These are phyloP conservation scores for Neonectria coccinea DNA, from an alignment of 2,329 filamentous ascomycete genomes.

Conservation along the genomic window DNA sequence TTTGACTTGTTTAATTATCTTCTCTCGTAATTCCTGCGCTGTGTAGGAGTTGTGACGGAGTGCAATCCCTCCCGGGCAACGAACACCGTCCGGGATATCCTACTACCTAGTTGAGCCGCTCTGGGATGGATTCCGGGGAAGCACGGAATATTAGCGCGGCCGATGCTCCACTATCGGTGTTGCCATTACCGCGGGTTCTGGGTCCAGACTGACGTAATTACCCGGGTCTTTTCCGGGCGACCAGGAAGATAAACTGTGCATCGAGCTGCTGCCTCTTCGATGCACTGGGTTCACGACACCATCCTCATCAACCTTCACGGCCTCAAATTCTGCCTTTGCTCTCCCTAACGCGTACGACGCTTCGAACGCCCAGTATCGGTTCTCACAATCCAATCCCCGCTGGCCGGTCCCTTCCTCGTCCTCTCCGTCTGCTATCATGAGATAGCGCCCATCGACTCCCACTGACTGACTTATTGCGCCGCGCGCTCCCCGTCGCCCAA, in stretches of 20 bases:
- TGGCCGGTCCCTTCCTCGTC: constrained; percentile 10
- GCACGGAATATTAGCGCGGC: constrained; percentile 25
- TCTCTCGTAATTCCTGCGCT: not conserved
- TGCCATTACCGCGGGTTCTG: constrained; percentile 9
- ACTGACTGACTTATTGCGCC: constrained; percentile 44
- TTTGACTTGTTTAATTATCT: not conserved
- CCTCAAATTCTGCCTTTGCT: not conserved
- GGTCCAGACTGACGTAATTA: constrained; percentile 32
- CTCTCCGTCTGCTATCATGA: constrained; percentile 37
- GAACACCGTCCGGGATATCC: not conserved
- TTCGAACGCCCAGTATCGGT: not conserved
- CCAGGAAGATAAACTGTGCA: constrained; percentile 4
- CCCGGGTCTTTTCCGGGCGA: constrained; percentile 17
- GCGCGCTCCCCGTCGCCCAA: constrained; percentile 44
- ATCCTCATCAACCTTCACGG: not conserved
- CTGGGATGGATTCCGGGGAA: constrained; percentile 20
- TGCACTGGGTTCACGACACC: constrained; percentile 1
- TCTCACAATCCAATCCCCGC: constrained; percentile 2
- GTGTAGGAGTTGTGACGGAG: not conserved
- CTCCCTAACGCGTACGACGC: not conserved
- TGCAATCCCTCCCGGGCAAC: not conserved
- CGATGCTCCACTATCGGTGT: constrained; percentile 14
- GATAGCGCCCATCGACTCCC: constrained; percentile 35
- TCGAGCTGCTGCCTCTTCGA: constrained; percentile 12
- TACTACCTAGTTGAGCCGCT: constrained; percentile 5